Base-by-base conservation (phyloP, 208 protist species). In the Leishmania gerbilli region DNA sequence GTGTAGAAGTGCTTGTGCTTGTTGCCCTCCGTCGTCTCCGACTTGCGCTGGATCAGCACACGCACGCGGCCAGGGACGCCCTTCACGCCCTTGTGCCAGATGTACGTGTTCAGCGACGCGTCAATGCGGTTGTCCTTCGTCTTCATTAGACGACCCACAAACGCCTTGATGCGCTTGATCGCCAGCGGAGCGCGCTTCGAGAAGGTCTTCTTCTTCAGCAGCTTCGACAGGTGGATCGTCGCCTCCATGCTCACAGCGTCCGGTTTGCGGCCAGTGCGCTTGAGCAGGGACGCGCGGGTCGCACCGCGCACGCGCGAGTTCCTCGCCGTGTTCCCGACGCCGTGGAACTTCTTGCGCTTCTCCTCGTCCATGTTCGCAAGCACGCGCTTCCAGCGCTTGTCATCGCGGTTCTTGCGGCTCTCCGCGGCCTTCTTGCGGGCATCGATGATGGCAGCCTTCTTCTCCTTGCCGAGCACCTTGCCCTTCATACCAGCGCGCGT, bases 51-150 rank as follows among this genome's bases (percentile, higher is more conserved):
- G 68, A 99, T 90, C 77, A 92, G 88, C 37, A 99, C 93, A 83
- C 99, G 98, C 37, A 99, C 95, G 80, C 99, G 95, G 92, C 93
- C 86, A 72, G 98, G 99, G 40, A 93, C 91, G 74, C 94, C 93
- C 91, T 98, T 98, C 92, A 98, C 93, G 81, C 99, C 99, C 89
- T 98, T 96, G 87, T 93, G 94, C 99, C 98, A 99, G 77, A 99
- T 81, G 90, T 92, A 96, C 84, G 97, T 99, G 96, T 99, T 99
- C 76, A 99, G 93, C 78, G 94, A 95, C 67, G 95, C 90, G 81
- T 99, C 98, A 77, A 99, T 93, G 87, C 98, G 97, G 87, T 99
- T 99, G 87, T 99, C 99, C 74, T 95, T 96, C 78, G 99, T 99
- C 85, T 98, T 98, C 98, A 99, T 99, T 83, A 93, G 77, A 89